A percentile compares a stretch with the other conserved stretches of the same genome.
These are phyloP conservation scores for Sporothrix brunneoviolacea DNA, from an alignment of 2,329 filamentous ascomycete genomes.

Conservation along the genomic window DNA sequence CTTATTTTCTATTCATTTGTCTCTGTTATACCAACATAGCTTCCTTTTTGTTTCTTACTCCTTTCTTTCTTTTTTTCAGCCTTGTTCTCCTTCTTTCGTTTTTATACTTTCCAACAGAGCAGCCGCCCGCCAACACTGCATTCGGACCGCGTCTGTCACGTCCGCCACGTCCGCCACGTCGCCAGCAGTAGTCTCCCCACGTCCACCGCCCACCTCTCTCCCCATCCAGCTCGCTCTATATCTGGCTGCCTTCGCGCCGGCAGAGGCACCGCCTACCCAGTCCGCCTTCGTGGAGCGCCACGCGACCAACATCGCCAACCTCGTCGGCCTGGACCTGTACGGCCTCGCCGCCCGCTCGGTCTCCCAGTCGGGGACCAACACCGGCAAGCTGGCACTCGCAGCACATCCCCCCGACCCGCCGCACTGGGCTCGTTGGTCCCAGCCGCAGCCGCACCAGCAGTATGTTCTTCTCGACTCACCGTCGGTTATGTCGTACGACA, in stretches of 20 bases:
- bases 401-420: slow-evolving; percentile 37
- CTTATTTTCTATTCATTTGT: not conserved
- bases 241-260: not conserved
- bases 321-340: too few relatives aligned
- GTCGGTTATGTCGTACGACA: slow-evolving; percentile 43
- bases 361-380: slow-evolving; percentile 14
- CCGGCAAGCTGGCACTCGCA: slow-evolving; percentile 41
- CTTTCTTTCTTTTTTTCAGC: not conserved
- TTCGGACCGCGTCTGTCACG: too few relatives aligned
- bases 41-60: not conserved
- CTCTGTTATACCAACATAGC: too few relatives aligned
- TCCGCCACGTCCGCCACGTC: too few relatives aligned
- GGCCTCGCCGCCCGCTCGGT: too few relatives aligned
- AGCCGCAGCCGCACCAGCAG: slow-evolving; percentile 34
- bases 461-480: slow-evolving; percentile 42
- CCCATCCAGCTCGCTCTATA: not conserved
- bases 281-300: too few relatives aligned
- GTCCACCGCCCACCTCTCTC: not conserved
- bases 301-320: too few relatives aligned
- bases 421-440: slow-evolving; percentile 51
- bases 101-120: too few relatives aligned
- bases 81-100: not conserved
- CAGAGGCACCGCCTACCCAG: too few relatives aligned
- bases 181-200: too few relatives aligned
- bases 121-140: too few relatives aligned